Evolutionary conservation across 1,284 basidiomycete genomes (phyloP), one percentile per base, ranked within the genome.

Genomic region (Xerocomus alliaceus): DNA sequence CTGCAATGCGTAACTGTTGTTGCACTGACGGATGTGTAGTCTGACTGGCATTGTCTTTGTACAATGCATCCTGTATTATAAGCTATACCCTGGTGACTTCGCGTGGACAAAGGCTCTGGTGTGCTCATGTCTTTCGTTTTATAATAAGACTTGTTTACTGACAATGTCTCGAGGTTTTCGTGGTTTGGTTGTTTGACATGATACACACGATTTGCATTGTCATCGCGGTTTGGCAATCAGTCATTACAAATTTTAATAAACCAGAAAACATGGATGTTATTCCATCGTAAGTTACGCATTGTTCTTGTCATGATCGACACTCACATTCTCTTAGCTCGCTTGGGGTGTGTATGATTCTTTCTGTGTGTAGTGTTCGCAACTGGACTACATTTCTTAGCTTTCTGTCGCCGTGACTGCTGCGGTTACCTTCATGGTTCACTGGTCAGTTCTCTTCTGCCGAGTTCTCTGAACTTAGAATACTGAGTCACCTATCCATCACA

Each of bases 31-130:
- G 63, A 18, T 5, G 7, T 28, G 10, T 52, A 84, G 82, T n/a
- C 77, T 84, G 52, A 80, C 81, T 12, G 83, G 83, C 24, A 63
- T 83, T 24, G 80, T 82, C n/a, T 73, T 77, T 7, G 79, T 81
- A 3, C 83, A 84, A 71, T 73, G 68, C n/a, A 67, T 81, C 47
- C 61, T 77, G 20, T 84, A 84, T 65, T 80, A 76, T 64, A 83
- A 79, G 62, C 65, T 77, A 31, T 84, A 83, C 66, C 76, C 79
- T 1, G 59, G 60, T 4, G 83, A 84, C 61, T 61, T 54, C 20
- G 24, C 49, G 4, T 55, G 63, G 48, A 70, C 79, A 17, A 84
- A 81, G 63, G 17, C 65, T 18, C 63, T 83, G 71, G 82, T 83
- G 20, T 28, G 75, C 68, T 10, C 13, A 35, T 20, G 31, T 52